phyloP scores from a whole-genome alignment of 2,329 filamentous ascomycete species.

The Aspergillus niger region DNA sequence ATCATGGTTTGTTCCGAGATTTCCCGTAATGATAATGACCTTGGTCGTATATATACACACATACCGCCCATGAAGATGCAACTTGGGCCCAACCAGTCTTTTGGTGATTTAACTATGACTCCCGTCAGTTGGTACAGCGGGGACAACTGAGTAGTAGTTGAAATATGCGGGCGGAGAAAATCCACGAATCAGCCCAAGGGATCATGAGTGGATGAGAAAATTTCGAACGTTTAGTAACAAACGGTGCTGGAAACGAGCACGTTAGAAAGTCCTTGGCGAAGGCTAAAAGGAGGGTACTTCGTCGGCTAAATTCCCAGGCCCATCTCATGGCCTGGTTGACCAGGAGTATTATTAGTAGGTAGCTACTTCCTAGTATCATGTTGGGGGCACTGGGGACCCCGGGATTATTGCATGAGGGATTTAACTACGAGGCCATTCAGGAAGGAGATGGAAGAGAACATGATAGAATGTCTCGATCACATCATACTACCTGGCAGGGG shows the following conservation, averaged over 20 bases:
- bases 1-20: background rate
- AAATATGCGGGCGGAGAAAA: slow-evolving; percentile 4
- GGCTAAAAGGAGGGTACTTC: background rate
- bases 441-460: too few species aligned
- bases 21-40: slow-evolving; percentile 4
- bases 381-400: background rate
- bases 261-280: background rate
- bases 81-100: background rate
- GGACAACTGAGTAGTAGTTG: background rate
- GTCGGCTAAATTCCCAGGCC: background rate
- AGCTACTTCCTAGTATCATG: too few species aligned
- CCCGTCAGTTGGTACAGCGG: background rate
- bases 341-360: too few species aligned
- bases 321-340: background rate
- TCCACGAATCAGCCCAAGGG: slow-evolving; percentile 6
- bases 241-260: background rate
- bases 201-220: background rate
- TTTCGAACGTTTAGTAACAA: background rate
- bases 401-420: background rate
- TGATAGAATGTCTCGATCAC: too few species aligned
- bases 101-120: background rate
- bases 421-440: background rate
- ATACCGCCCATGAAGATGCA: background rate
- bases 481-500: too few species aligned
- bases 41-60: background rate